These are phyloP conservation scores for Cyberlindnera maritima DNA, from an alignment of 805 yeast genomes.

Conservation along the genomic window DNA sequence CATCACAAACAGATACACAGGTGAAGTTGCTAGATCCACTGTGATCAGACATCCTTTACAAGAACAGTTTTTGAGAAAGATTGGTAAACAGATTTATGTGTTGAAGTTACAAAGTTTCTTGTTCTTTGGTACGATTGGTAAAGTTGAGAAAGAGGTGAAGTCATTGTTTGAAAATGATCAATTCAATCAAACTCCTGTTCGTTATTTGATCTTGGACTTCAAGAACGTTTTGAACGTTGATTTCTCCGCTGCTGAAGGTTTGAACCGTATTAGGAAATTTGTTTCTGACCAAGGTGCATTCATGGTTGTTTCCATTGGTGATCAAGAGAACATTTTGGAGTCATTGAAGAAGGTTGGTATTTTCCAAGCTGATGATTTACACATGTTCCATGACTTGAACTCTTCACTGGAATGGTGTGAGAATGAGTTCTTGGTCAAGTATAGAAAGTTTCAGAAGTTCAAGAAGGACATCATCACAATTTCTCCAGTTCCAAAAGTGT, in stretches of 20 bases:
- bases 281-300: constrained; percentile 66
- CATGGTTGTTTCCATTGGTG: constrained; percentile 75
- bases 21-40: constrained; percentile 86
- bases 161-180: constrained; percentile 51
- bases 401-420: constrained; percentile 97
- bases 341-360: constrained; percentile 84
- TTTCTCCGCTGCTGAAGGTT: constrained; percentile 95
- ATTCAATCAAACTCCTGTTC: constrained; percentile 52
- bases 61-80: constrained; percentile 76
- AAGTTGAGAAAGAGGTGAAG: constrained; percentile 76
- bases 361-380: constrained; percentile 42
- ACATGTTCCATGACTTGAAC: constrained; percentile 75
- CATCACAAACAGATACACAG: constrained; percentile 77
- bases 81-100: constrained; percentile 88
- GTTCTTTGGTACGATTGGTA: constrained; percentile 94
- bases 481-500: constrained; percentile 3
- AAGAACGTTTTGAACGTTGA: constrained; percentile 78
- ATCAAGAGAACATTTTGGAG: constrained; percentile 60
- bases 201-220: constrained; percentile 82
- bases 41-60: constrained; percentile 90
- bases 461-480: constrained; percentile 9
- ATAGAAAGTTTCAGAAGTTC: constrained; percentile 31
- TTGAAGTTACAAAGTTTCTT: constrained; percentile 84
- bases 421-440: constrained; percentile 65
- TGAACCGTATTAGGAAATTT: constrained; percentile 79